phyloP scores from a whole-genome alignment of 805 yeast species.

The Priceomyces fermenticarens region DNA sequence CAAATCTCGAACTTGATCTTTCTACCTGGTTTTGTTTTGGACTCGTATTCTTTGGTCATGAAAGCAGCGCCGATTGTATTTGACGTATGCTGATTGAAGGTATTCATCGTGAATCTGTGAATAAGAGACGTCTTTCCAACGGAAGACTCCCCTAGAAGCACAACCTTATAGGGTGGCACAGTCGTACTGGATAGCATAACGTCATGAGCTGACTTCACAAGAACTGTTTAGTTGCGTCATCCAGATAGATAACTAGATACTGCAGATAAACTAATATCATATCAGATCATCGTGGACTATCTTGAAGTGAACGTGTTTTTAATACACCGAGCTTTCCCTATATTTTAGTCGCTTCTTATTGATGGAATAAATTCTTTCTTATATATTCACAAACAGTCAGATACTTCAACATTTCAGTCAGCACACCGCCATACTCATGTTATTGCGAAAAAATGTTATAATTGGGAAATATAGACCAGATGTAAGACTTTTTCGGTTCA shows the following conservation, averaged over 20 bases:
- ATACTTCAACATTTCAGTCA: too few species aligned
- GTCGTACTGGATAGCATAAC: neutral
- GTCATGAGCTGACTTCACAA: too few species aligned
- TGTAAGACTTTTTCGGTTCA: too few species aligned
- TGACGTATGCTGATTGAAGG: constrained; percentile 76
- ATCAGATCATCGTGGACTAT: neutral
- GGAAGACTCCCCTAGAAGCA: constrained; percentile 51
- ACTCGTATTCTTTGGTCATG: constrained; percentile 63
- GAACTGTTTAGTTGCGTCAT: too few species aligned
- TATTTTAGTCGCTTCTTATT: too few species aligned
- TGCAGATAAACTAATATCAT: neutral
- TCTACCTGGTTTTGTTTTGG: constrained; percentile 21
- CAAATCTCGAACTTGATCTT: constrained; percentile 69
- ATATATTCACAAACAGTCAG: too few species aligned
- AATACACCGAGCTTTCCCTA: too few species aligned
- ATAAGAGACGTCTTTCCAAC: constrained; percentile 75
- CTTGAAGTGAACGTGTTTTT: too few species aligned
- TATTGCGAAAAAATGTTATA: too few species aligned
- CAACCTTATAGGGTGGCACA: constrained; percentile 35
- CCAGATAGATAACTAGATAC: neutral
- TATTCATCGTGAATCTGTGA: constrained; percentile 67
- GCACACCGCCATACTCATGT: too few species aligned
- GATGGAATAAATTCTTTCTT: too few species aligned
- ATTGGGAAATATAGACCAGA: too few species aligned
- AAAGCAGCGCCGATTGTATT: constrained; percentile 99